Conservation (phyloP, 139 green algal species). For the Chlorella ohadii region DNA sequence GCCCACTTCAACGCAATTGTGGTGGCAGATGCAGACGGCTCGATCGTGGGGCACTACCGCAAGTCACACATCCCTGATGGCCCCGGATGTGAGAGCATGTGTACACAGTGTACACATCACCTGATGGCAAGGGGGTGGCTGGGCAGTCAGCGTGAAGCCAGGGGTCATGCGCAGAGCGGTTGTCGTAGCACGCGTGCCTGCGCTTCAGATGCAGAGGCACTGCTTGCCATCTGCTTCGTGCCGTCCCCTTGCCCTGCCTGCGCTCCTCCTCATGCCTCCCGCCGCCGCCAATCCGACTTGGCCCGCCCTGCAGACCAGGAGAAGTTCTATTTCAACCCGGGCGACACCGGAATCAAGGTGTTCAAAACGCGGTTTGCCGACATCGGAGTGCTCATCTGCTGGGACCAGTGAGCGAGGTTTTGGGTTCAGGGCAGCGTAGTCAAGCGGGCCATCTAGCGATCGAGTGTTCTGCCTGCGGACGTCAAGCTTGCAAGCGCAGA, state of each 20-base stretch:
- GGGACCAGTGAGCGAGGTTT: constrained; percentile 42
- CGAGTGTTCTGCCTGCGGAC: too few relatives aligned
- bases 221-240: neutral
- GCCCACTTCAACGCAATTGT: constrained; percentile 75
- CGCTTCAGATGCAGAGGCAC: too few relatives aligned
- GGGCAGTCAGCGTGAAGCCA: too few relatives aligned
- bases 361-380: constrained; percentile 63
- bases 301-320: constrained; percentile 58
- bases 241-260: neutral
- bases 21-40: constrained; percentile 72
- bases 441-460: too few relatives aligned
- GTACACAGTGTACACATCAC: too few relatives aligned
- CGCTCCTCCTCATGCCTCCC: neutral
- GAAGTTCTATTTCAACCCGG: constrained; percentile 84
- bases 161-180: too few relatives aligned
- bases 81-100: constrained; percentile 60
- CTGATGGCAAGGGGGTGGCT: too few relatives aligned
- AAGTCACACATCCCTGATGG: constrained; percentile 84
- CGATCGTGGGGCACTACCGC: constrained; percentile 66
- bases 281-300: neutral
- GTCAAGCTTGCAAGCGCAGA: too few relatives aligned
- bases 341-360: constrained; percentile 78
- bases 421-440: too few relatives aligned
- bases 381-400: constrained; percentile 77
- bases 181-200: too few relatives aligned